Evolutionary conservation across 169 alveolate species (phyloP), one percentile per base, ranked within the genome.

Genomic region (Plasmodium gonderi): DNA sequence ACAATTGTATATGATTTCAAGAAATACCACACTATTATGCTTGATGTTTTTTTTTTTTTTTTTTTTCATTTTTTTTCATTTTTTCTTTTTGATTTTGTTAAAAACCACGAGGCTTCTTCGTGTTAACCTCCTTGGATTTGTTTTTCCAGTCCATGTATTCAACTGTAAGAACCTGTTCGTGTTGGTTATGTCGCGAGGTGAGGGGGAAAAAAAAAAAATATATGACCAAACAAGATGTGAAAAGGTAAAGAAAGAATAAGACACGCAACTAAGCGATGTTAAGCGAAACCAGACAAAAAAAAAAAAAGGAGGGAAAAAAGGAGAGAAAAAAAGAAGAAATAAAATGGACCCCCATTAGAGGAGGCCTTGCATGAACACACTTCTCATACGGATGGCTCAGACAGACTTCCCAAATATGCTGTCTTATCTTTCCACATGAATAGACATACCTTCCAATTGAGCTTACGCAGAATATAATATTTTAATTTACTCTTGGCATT

Each of bases 91-190:
- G n/a, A n/a, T n/a, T n/a, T 60, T 60, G 6, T 60, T 60, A 60
- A 60, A 60, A 60, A 60, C 8, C 17, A 60, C 72, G 5, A 20
- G 31, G 17, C n/a, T 11, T 8, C 36, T 49, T 72, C 29, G 17
- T 54, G 65, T n/a, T 49, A 60, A 85, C 93, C 42, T 85, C 93
- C 49, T 85, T 85, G 44, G 93, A 85, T 42, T 85, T 85, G 79
- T 85, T 85, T 65, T 85, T 85, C 93, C 93, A 85, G 42, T 77
- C 78, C 79, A 67, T 85, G 65, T 85, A 85, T 23, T 85, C 93
- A 9, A 85, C 79, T 5, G 93, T 75, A 67, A 75, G 31, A 33
- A 85, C 67, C 93, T 85, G 64, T 75, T 23, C 23, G 67, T 5
- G 60, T 67, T 51, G 60, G 12, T 38, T n/a, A n/a, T n/a, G n/a